phyloP scores from a whole-genome alignment of 352 stramenopile genomes.

The Globisporangium recalcitrans region DNA sequence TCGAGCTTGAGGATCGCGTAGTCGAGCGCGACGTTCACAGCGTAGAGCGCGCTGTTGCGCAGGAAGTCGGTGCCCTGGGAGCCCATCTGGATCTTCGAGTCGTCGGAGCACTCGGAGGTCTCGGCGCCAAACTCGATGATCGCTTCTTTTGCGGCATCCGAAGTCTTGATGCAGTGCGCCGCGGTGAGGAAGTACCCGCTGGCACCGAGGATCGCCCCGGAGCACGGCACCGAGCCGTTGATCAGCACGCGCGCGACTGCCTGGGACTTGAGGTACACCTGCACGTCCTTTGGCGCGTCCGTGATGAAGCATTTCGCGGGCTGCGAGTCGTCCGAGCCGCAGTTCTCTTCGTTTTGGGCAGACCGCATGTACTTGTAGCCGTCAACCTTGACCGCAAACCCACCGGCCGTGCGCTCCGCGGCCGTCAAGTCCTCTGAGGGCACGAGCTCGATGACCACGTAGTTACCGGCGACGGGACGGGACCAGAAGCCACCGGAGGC shows the following conservation, averaged over 20 bases:
- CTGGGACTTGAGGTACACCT: conserved; percentile 22
- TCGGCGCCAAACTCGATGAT: conserved; percentile 27
- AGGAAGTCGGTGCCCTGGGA: conserved; percentile 20
- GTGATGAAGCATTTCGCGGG: conserved; percentile 25
- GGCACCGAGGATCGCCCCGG: conserved; percentile 16
- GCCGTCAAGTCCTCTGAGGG: conserved; percentile 1
- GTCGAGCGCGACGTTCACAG: conserved; percentile 20
- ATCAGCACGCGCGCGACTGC: conserved; percentile 25
- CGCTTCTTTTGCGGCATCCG: conserved; percentile 10
- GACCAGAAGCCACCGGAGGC: conserved; percentile 16
- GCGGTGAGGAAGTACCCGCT: conserved; percentile 26
- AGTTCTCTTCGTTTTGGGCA: conserved; percentile 14
- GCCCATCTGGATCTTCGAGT: conserved; percentile 21
- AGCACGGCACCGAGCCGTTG: conserved; percentile 23
- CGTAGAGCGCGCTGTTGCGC: conserved; percentile 18
- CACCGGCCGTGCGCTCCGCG: neutral
- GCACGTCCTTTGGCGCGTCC: conserved; percentile 5
- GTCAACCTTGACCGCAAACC: conserved; percentile 16
- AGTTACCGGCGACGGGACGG: conserved; percentile 12
- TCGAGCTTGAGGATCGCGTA: conserved; percentile 29
- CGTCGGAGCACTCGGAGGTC: conserved; percentile 15
- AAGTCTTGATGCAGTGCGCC: conserved; percentile 22
- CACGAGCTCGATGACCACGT: conserved; percentile 15
- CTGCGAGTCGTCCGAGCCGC: conserved; percentile 20
- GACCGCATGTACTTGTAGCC: conserved; percentile 14